Percentiles rank a stretch among this genome's conserved stretches.
Conservation (phyloP, 2,329 filamentous ascomycete species). For the Diplocarpon rosae region DNA sequence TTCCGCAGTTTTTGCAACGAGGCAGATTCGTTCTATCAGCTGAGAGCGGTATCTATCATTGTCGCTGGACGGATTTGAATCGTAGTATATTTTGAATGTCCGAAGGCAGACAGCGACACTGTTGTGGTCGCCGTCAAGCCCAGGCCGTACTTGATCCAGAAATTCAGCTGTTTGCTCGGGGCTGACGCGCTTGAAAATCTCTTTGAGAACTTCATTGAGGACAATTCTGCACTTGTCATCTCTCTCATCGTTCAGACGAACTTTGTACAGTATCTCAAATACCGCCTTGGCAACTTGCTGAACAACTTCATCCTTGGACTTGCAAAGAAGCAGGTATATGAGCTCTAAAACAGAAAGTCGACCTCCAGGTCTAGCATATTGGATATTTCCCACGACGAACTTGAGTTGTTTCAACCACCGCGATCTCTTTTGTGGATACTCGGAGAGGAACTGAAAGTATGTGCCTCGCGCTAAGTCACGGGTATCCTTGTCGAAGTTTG, state of each 20-base stretch:
- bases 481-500: conserved; percentile 81
- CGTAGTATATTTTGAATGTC: conserved; percentile 74
- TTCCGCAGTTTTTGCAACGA: conserved; percentile 40
- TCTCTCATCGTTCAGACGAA: conserved; percentile 61
- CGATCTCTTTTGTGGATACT: conserved; percentile 86
- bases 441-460: conserved; percentile 87
- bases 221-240: conserved; percentile 75
- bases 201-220: conserved; percentile 68
- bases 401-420: conserved; percentile 81
- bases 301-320: conserved; percentile 70
- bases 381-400: conserved; percentile 82
- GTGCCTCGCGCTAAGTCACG: conserved; percentile 79
- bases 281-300: conserved; percentile 72
- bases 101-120: conserved; percentile 67
- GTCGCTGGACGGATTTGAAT: conserved; percentile 47
- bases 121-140: conserved; percentile 61
- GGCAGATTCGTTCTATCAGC: conserved; percentile 42
- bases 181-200: conserved; percentile 69
- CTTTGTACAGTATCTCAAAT: conserved; percentile 77
- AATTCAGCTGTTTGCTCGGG: conserved; percentile 61
- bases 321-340: conserved; percentile 73
- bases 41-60: conserved; percentile 38
- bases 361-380: conserved; percentile 81
- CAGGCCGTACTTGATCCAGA: conserved; percentile 57
- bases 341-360: conserved; percentile 89